Evolutionary conservation across 768 basidiomycete genomes (phyloP), one percentile per base, ranked within the genome.

Genomic region (Hirschioporus abietinus): DNA sequence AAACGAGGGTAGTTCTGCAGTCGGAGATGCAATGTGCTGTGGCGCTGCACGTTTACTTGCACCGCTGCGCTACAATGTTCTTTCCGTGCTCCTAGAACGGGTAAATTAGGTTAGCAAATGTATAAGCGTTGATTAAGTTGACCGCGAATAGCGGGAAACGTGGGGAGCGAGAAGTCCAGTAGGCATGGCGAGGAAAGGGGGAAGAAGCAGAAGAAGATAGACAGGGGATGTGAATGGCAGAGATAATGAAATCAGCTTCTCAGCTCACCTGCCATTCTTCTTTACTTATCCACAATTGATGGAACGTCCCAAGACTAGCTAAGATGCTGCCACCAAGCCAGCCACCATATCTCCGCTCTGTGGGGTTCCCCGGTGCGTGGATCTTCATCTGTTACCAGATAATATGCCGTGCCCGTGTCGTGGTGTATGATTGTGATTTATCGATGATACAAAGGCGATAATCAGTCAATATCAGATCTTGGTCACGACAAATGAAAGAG

Each of bases 251-350:
- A 42, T 27, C 18, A 62, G 65, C 12, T 25, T 20, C 58, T 67
- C 66, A 61, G 75, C 87, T 58, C 67, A 92, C 93, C 85, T 92
- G 87, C 90, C 93, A 96, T 72, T 96, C 95, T 76, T 95, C 94
- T 72, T 82, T 87, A 77, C 93, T 94, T 73, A 96, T 95, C 95
- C 95, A 96, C 63, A 96, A 80, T 71, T 96, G 96, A 75, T 99
- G 97, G 84, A 99, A 99, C 18, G 96, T 98, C 25, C 97, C 97
- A 73, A 99, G 78, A 73, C 92, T 95, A 0, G 92, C 96, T 61
- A 99, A 81, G 72, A 99, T 96, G 70, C 92, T 95, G 30, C 96
- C 97, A 12, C 97, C 97, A 7, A 99, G 79, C 97, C 97, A 99
- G 23, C 91, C 89, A 17, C 95, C 91, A 75, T 94, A 97, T 66